Evolutionary conservation across 805 yeast genomes (phyloP).

Genomic region (Candida sonorensis): DNA sequence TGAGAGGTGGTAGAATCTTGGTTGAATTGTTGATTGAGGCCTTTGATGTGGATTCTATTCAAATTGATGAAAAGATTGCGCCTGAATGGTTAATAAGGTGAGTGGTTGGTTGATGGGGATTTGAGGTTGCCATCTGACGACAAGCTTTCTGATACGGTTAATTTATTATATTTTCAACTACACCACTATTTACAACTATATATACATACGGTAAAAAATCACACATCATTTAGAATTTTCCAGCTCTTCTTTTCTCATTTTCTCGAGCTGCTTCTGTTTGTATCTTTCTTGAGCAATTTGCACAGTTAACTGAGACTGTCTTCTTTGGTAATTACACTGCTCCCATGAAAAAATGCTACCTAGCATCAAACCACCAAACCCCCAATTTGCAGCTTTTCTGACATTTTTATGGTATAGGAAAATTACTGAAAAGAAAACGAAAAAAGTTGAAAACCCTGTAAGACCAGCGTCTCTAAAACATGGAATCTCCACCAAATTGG

Average conservation of each 20-base stretch:
- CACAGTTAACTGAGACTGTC: slow-evolving; percentile 59
- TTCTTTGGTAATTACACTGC: slow-evolving; percentile 72
- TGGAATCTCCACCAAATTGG: slow-evolving; percentile 52
- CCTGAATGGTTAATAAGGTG: slow-evolving; percentile 40
- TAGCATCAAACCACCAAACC: slow-evolving; percentile 66
- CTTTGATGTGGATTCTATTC: slow-evolving; percentile 41
- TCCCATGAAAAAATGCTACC: slow-evolving; percentile 90
- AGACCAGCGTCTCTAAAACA: slow-evolving; percentile 77
- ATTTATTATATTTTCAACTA: too few species aligned
- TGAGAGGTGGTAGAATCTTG: slow-evolving; percentile 84
- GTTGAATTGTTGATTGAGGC: slow-evolving; percentile 87
- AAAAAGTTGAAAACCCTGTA: slow-evolving; percentile 67
- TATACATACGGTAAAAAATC: too few species aligned
- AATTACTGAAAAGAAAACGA: slow-evolving; percentile 61
- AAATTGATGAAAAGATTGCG: slow-evolving; percentile 34
- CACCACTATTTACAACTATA: slow-evolving; percentile 1
- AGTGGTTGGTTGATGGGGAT: too few species aligned
- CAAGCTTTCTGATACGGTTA: too few species aligned
- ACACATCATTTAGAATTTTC: neutral
- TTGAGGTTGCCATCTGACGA: too few species aligned
- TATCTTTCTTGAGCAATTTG: slow-evolving; percentile 54
- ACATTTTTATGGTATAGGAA: slow-evolving; percentile 61
- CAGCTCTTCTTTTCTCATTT: slow-evolving; percentile 22
- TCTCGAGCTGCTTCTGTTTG: slow-evolving; percentile 26
- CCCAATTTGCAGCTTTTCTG: slow-evolving; percentile 70